Evolutionary conservation across 768 basidiomycete genomes (phyloP), one percentile per base, ranked within the genome.

Genomic region (Porpolomopsis calyptriformis): DNA sequence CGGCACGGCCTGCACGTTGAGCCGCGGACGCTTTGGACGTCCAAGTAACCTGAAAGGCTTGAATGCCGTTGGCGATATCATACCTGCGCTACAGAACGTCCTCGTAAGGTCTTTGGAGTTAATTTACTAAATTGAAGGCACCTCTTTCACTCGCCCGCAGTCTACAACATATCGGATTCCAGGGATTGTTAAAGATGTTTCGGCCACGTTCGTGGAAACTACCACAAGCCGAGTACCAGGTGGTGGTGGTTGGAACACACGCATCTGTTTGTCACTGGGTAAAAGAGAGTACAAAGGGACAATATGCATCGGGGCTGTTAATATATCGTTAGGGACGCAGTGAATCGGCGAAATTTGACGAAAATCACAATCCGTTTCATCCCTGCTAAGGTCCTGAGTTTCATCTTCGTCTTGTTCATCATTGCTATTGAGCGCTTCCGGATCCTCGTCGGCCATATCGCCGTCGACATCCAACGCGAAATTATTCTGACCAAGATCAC

Each of bases 81-180:
- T 88, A 93, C 49, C 80, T 79, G 42, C 96, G 77, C 88, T 92
- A 56, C 3, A 49, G 29, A 41, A 23, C 2, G 14, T 19, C 34
- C 14, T 4, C 33, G 23, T 11, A 26, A 29, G 42, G 29, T 35
- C 16, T 29, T 10, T 9, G 23, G 27, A n/a, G n/a, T n/a, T 14
- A 38, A 26, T 45, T 5, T 26, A 10, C 40, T 14, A 31, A 44
- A 4, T 19, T 7, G 35, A 24, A 44, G 57, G 31, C 53, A 87
- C 89, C 73, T 98, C 91, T 65, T 99, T 98, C 4, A 87, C 90
- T 52, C 93, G 76, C 4, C 94, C 94, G 55, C 85, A 85, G 59
- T 99, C 94, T 23, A 99, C 80, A n/a, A 99, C 94, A 63, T 99
- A 99, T 12, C 88, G 85, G 55, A 99, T 93, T 4, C 87, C 88